Evolutionary conservation across 2,329 filamentous ascomycete genomes (phyloP), one percentile per base, ranked within the genome.

Genomic region (Diplodia corticola): DNA sequence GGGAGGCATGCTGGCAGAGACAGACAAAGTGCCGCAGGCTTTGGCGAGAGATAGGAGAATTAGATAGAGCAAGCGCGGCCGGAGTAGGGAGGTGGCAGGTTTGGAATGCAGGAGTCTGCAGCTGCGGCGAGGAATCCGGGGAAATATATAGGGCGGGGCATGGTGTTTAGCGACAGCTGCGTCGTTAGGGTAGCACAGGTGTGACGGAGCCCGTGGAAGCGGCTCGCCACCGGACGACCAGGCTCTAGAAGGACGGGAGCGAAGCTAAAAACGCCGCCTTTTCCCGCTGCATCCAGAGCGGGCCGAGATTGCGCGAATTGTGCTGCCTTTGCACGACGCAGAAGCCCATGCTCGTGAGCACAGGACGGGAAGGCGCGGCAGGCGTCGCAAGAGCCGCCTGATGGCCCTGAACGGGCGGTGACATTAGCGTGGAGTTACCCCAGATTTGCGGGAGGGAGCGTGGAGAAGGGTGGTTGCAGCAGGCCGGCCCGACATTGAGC

Each of bases 281-380:
- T 15, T n/a, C 22, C 30, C 10, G 26, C 22, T 20, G 17, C 17
- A 60, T 22, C 7, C 3, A 10, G 10, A 12, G 17, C 57, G 44
- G 57, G 28, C 57, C 57, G 57, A 61, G 40, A 61, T 35, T 22
- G 57, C 17, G n/a, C 57, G 57, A 61, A 61, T 37, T 48, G 55
- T 5, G 4, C 4, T 5, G 24, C 28, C n/a, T 9, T 2, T 7
- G n/a, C 5, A 9, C 53, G 33, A 35, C 37, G 12, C 24, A 17
- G 17, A 7, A 7, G 55, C 24, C 55, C 28, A 28, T 24, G 28
- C 20, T 20, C 22, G 24, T 35, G 7, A 3, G 26, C 57, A 20
- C 7, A 3, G 26, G 40, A 3, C 57, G 44, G 44, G 26, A 30
- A 3, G 17, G 15, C 15, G 13, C 35, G 37, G 22, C 20, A 20